Conservation (phyloP, 257 asterid species). For the Rauvolfia tetraphylla region DNA sequence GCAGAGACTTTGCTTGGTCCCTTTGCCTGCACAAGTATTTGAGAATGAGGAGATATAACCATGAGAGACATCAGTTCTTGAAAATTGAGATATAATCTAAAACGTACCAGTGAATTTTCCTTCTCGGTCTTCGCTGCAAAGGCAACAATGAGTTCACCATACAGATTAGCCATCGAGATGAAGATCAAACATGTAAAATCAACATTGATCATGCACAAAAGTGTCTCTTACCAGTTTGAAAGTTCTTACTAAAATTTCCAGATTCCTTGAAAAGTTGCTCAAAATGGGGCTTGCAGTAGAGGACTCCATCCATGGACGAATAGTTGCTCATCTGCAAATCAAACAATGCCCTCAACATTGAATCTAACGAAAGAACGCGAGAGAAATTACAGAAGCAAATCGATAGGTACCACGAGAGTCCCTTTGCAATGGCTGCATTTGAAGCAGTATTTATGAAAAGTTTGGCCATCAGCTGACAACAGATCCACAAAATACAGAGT, state of each 20-base stretch:
- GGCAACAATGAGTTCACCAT: background rate
- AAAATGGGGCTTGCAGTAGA: constrained; percentile 54
- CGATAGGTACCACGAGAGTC: constrained; percentile 38
- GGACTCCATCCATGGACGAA: constrained; percentile 57
- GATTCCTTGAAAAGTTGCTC: constrained; percentile 54
- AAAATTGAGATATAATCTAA: background rate
- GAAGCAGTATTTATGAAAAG: constrained; percentile 41
- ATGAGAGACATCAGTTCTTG: background rate
- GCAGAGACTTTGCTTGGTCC: constrained; percentile 70
- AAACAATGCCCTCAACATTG: background rate
- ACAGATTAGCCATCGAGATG: background rate
- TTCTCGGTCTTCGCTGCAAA: constrained; percentile 30
- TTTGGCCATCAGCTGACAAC: constrained; percentile 41
- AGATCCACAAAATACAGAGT: constrained; percentile 47
- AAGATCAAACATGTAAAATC: background rate
- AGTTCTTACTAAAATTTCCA: constrained; percentile 54
- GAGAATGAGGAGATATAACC: background rate
- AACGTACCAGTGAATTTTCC: constrained; percentile 36
- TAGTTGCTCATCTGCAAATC: constrained; percentile 48
- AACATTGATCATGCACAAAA: background rate
- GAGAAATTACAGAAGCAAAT: background rate
- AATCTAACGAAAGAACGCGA: background rate
- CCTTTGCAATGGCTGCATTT: constrained; percentile 55
- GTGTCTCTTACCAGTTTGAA: constrained; percentile 33
- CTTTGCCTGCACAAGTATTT: constrained; percentile 40